These are phyloP conservation scores for Ustilago loliicola DNA, from an alignment of 1,284 basidiomycete species.

Conservation along the genomic window DNA sequence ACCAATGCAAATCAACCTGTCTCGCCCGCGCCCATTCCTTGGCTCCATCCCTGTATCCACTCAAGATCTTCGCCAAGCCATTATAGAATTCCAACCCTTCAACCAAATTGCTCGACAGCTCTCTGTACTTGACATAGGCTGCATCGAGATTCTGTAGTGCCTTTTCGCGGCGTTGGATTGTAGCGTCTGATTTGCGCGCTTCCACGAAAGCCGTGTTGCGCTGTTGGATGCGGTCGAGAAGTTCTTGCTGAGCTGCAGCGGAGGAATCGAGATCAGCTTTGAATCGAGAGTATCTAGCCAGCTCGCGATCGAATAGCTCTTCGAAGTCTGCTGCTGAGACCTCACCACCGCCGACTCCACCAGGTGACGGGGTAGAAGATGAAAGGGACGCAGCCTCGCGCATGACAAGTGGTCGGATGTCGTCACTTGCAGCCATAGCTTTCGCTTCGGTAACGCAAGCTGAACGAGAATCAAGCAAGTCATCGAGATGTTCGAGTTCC, in stretches of 20 bases:
- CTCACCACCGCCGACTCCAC: conserved; percentile 73
- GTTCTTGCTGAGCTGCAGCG: conserved; percentile 76
- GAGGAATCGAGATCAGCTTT: conserved; percentile 77
- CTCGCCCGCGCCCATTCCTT: conserved; percentile 56
- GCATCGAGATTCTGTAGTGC: conserved; percentile 88
- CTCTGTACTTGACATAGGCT: conserved; percentile 88
- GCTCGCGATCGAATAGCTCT: conserved; percentile 81
- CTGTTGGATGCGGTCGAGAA: conserved; percentile 81
- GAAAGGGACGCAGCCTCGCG: conserved; percentile 75
- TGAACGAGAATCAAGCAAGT: conserved; percentile 73
- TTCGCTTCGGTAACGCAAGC: conserved; percentile 79
- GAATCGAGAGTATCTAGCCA: conserved; percentile 85
- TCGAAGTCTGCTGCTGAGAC: conserved; percentile 75
- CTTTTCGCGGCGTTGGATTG: conserved; percentile 84
- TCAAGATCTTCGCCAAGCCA: conserved; percentile 52
- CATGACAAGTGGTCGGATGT: conserved; percentile 81
- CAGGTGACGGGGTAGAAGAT: conserved; percentile 34
- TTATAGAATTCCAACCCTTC: conserved; percentile 80
- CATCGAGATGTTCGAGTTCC: conserved; percentile 84
- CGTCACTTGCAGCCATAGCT: conserved; percentile 78
- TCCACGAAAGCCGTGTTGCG: conserved; percentile 83
- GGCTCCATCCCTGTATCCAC: conserved; percentile 46
- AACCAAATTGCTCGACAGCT: conserved; percentile 85
- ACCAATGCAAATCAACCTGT: conserved; percentile 47
- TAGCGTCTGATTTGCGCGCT: conserved; percentile 82